phyloP scores from a whole-genome alignment of 169 alveolate genomes.

The Prorocentrum cordatum region DNA sequence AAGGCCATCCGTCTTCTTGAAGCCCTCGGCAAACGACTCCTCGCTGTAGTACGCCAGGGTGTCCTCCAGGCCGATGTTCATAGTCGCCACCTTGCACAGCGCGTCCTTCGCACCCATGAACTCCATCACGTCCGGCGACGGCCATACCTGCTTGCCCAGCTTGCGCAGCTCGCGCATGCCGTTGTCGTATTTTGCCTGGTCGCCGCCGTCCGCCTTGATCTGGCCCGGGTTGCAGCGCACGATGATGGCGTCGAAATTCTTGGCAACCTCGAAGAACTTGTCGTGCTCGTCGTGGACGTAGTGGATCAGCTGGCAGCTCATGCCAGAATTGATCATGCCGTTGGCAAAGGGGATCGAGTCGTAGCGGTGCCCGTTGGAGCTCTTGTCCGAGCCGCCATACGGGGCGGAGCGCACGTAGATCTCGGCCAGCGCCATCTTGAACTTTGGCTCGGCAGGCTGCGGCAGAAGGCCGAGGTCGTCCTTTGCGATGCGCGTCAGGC shows the following conservation, averaged over 20 bases:
- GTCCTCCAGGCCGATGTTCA: neutral
- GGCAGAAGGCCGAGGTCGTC: too few relatives aligned
- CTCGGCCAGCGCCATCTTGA: neutral
- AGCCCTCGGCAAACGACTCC: constrained; percentile 7
- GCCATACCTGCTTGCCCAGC: constrained; percentile 24
- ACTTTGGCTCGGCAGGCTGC: too few relatives aligned
- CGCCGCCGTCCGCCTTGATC: constrained; percentile 20
- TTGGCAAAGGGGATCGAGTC: constrained; percentile 3
- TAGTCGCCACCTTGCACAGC: constrained; percentile 27
- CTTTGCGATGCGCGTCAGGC: too few relatives aligned
- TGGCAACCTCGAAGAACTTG: constrained; percentile 32
- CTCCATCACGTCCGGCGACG: constrained; percentile 9
- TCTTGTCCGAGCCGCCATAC: constrained; percentile 40
- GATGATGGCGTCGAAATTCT: neutral
- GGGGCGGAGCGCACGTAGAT: constrained; percentile 28
- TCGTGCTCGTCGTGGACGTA: constrained; percentile 21
- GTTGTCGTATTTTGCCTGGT: neutral
- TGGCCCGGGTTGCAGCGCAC: constrained; percentile 1
- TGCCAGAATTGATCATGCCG: constrained; percentile 21
- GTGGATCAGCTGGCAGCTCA: constrained; percentile 58
- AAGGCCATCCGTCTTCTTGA: constrained; percentile 26
- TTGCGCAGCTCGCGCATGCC: too few relatives aligned
- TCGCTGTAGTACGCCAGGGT: constrained; percentile 1
- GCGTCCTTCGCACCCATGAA: constrained; percentile 27
- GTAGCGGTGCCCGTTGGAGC: constrained; percentile 26